phyloP scores from a whole-genome alignment of 2,329 filamentous ascomycete genomes.

The Hirsutella thompsonii region DNA sequence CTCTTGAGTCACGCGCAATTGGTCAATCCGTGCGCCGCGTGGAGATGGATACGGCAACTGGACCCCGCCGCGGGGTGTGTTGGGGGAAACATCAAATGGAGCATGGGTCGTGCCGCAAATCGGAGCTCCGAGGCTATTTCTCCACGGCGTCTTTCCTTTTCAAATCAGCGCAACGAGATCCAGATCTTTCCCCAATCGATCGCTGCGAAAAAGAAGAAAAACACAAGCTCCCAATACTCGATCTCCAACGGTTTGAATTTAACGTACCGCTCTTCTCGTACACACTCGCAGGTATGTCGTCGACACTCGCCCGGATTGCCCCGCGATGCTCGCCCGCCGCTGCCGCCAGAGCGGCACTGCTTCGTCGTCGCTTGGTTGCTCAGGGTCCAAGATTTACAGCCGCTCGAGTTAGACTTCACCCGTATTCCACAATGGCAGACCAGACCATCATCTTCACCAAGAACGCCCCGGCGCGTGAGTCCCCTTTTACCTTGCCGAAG shows the following conservation, averaged over 20 bases:
- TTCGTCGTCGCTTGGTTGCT: constrained; percentile 3
- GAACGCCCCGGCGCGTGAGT: constrained; percentile 46
- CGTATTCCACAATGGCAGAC: constrained; percentile 30
- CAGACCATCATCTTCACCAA: constrained; percentile 41
- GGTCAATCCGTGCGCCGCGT: too few relatives aligned
- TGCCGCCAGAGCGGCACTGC: constrained; percentile 1
- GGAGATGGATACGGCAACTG: too few relatives aligned
- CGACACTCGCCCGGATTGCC: constrained; percentile 7
- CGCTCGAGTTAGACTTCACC: constrained; percentile 13
- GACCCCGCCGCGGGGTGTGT: constrained; percentile 5
- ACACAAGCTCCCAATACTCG: too few relatives aligned
- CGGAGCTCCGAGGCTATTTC: background rate
- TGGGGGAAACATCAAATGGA: too few relatives aligned
- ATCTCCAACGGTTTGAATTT: too few relatives aligned
- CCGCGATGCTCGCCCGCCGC: constrained; percentile 4
- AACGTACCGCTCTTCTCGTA: background rate
- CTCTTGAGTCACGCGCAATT: too few relatives aligned
- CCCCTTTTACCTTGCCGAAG: background rate
- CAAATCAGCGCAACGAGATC: background rate
- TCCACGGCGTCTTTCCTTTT: background rate
- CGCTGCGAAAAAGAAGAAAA: too few relatives aligned
- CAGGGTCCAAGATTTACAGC: constrained; percentile 16
- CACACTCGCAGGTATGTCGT: constrained; percentile 13
- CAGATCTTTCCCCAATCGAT: too few relatives aligned
- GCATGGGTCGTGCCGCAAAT: background rate